Percentiles rank a stretch among this genome's conserved stretches.
phyloP scores from a whole-genome alignment of 2,329 filamentous ascomycete genomes.

The Xylaria sp. region DNA sequence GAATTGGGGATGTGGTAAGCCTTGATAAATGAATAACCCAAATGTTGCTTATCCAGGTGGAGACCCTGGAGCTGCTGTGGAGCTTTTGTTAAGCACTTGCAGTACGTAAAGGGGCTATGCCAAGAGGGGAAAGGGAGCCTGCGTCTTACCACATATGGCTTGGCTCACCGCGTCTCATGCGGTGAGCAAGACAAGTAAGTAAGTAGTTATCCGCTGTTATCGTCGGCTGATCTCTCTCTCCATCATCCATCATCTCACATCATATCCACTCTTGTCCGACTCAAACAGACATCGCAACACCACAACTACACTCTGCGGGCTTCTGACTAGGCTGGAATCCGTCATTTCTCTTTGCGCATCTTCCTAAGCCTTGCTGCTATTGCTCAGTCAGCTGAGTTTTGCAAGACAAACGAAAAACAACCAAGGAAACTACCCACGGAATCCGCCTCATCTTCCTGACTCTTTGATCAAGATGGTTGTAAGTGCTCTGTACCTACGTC shows the following conservation, averaged over 20 bases:
- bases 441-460: slow-evolving; percentile 7
- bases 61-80: neutral
- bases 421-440: neutral
- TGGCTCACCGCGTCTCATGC: slow-evolving; percentile 10
- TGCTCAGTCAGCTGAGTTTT: slow-evolving; percentile 2
- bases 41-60: neutral
- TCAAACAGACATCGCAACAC: slow-evolving; percentile 7
- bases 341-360: slow-evolving; percentile 3
- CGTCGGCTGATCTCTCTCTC: slow-evolving; percentile 8
- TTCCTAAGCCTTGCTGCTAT: neutral
- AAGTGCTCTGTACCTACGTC: slow-evolving; percentile 27
- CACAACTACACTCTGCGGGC: neutral
- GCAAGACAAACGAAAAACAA: slow-evolving; percentile 5
- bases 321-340: slow-evolving; percentile 7
- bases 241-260: slow-evolving; percentile 7
- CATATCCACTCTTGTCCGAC: slow-evolving; percentile 6
- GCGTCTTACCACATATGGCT: slow-evolving; percentile 14
- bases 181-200: neutral
- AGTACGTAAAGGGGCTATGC: neutral
- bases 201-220: slow-evolving; percentile 1
- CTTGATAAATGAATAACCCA: slow-evolving; percentile 21
- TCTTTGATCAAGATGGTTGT: slow-evolving; percentile 41
- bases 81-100: too few relatives aligned
- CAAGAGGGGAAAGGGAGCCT: slow-evolving; percentile 6
- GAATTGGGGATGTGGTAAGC: neutral